A percentile compares a stretch with the other conserved stretches of the same genome.
Conservation (phyloP, 805 yeast genomes). For the Yamadazyma nakazawae region DNA sequence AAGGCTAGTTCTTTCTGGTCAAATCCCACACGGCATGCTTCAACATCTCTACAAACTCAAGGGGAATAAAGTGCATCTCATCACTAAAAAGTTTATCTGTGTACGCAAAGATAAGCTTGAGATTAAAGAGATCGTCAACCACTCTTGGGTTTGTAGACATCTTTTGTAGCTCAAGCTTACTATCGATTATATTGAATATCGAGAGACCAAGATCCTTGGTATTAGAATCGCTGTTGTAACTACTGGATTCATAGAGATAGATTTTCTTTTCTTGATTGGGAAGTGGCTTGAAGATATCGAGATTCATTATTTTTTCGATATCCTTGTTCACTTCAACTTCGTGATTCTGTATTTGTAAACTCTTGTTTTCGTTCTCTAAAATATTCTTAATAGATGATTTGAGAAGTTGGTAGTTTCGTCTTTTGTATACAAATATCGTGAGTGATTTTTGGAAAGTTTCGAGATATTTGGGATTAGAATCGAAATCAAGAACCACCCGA, state of each 20-base stretch:
- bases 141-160: slow-evolving; percentile 41
- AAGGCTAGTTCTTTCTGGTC: not conserved
- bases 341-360: slow-evolving; percentile 24
- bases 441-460: slow-evolving; percentile 41
- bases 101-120: slow-evolving; percentile 59
- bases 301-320: slow-evolving; percentile 20
- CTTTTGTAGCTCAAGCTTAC: slow-evolving; percentile 48
- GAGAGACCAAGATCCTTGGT: slow-evolving; percentile 30
- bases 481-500: slow-evolving; percentile 47
- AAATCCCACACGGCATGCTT: slow-evolving; percentile 42
- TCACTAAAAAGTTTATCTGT: slow-evolving; percentile 36
- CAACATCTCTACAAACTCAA: slow-evolving; percentile 51
- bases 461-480: slow-evolving; percentile 38
- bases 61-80: slow-evolving; percentile 43
- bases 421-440: slow-evolving; percentile 52
- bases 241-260: slow-evolving; percentile 18
- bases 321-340: slow-evolving; percentile 25
- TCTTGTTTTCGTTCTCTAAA: slow-evolving; percentile 33
- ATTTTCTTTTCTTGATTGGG: slow-evolving; percentile 28
- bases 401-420: slow-evolving; percentile 38
- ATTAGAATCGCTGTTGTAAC: slow-evolving; percentile 15
- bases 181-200: slow-evolving; percentile 47
- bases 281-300: slow-evolving; percentile 22
- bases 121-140: slow-evolving; percentile 60
- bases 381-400: slow-evolving; percentile 30